These are phyloP conservation scores for Curvularia eragrostidis DNA, from an alignment of 2,329 filamentous ascomycete genomes.

Conservation along the genomic window DNA sequence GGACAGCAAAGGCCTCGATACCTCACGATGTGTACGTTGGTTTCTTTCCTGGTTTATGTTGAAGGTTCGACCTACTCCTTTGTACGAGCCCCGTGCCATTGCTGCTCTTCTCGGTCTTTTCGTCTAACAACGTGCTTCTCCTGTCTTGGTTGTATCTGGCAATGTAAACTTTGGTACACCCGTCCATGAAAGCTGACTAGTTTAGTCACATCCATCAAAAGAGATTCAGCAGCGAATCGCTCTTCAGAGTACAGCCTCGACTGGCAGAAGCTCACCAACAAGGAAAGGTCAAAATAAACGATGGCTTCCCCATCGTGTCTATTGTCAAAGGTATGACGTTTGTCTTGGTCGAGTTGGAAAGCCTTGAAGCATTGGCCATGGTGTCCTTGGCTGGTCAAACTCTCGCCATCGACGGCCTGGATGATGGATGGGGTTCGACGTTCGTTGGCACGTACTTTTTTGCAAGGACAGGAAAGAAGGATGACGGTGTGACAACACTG, in stretches of 20 bases:
- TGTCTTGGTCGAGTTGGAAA: slow-evolving; percentile 67
- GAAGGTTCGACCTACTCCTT: not conserved
- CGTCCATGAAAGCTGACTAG: slow-evolving; percentile 6
- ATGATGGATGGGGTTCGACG: slow-evolving; percentile 60
- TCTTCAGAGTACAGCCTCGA: slow-evolving; percentile 46
- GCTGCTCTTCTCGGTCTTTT: not conserved
- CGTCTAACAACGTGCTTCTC: slow-evolving; percentile 6
- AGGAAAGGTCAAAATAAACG: slow-evolving; percentile 20
- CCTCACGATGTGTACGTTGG: slow-evolving; percentile 69
- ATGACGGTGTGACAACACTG: slow-evolving; percentile 47
- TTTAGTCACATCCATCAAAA: slow-evolving; percentile 38
- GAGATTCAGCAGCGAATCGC: slow-evolving; percentile 29
- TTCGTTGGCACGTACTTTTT: slow-evolving; percentile 68
- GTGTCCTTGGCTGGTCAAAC: slow-evolving; percentile 46
- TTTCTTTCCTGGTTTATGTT: not conserved
- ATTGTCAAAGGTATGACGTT: slow-evolving; percentile 79
- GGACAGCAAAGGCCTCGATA: slow-evolving; percentile 66
- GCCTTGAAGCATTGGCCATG: slow-evolving; percentile 63
- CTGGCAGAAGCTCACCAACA: slow-evolving; percentile 36
- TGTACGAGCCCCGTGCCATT: not conserved
- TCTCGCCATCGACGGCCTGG: slow-evolving; percentile 47
- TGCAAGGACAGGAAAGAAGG: slow-evolving; percentile 51
- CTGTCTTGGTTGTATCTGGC: slow-evolving; percentile 1
- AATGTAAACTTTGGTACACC: slow-evolving; percentile 4
- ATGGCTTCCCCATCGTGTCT: slow-evolving; percentile 49